Base-by-base conservation (phyloP, 2,329 filamentous ascomycete species). In the Beauveria brongniartii region DNA sequence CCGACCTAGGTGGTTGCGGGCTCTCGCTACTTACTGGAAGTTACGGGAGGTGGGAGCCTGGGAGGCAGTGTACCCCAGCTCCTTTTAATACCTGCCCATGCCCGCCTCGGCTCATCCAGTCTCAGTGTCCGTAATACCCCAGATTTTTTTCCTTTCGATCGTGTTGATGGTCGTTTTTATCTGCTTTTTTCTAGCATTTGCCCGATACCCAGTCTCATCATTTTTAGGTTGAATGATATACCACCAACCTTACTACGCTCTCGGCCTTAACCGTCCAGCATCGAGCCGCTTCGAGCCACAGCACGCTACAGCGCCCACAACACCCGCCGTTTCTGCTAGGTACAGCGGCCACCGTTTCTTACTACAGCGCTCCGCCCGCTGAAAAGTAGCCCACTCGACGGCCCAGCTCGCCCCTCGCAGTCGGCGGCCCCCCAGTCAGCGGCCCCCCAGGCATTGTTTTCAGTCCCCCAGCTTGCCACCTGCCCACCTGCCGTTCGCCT, bases 41-140 rank as follows among this genome's bases (percentile, higher is more conserved):
- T 28, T 28, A 12, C 12, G 34, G 30, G 10, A 34, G 28, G 28
- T 12, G 10, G 30, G 30, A 37, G 12, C 34, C 34, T 14, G 34
- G 5, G 1, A 37, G 34, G 34, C 34, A 37, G 34, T 14, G 34
- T 16, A 37, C 40, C 53, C 51, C 51, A 37, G 56, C 34, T 59
- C n/a, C 44, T 30, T 59, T 46, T 59, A 53, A 59, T 59, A 59
- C 24, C 47, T 41, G 24, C 18, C 37, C 46, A 40, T 44, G 55
- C 47, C 55, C 55, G 47, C 55, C 40, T 59, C 30, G 48, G 48
- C 56, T 52, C 20, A 30, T 20, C 24, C 24, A 20, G n/a, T 24
- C n/a, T 37, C 47, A 44, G 37, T 34, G 10, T 43, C 34, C 53
- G 20, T 40, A 50, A 59, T 59, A 59, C 56, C 57, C 57, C 57